Percentiles rank a stretch among this genome's conserved stretches.
phyloP scores from a whole-genome alignment of 2,329 filamentous ascomycete genomes.

The Mycosphaerella sp. region DNA sequence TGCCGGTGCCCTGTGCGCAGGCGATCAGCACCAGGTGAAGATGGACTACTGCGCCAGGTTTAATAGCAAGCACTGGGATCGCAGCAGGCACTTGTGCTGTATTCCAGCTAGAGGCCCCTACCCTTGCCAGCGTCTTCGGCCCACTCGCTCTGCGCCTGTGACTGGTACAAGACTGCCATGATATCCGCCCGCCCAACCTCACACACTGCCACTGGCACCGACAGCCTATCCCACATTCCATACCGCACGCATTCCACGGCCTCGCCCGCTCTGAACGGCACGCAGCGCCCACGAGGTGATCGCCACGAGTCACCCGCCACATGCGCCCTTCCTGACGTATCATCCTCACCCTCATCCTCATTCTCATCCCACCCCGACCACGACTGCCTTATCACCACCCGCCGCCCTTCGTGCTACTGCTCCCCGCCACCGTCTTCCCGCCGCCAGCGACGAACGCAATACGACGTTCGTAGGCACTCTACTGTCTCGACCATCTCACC shows the following conservation, averaged over 20 bases:
- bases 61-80: slow-evolving; percentile 6
- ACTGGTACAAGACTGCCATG: slow-evolving; percentile 20
- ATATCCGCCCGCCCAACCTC: slow-evolving; percentile 11
- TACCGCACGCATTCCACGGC: slow-evolving; percentile 17
- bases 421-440: neutral
- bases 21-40: slow-evolving; percentile 17
- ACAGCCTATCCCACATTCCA: slow-evolving; percentile 20
- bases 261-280: slow-evolving; percentile 6
- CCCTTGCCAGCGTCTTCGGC: slow-evolving; percentile 18
- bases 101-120: slow-evolving; percentile 1
- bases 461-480: neutral
- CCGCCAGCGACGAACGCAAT: neutral
- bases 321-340: slow-evolving; percentile 20
- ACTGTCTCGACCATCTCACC: slow-evolving; percentile 6
- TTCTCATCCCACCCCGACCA: neutral
- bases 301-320: slow-evolving; percentile 20
- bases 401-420: neutral
- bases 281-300: slow-evolving; percentile 13
- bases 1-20: slow-evolving; percentile 10
- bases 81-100: neutral
- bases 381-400: neutral
- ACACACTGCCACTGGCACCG: slow-evolving; percentile 5
- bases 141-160: slow-evolving; percentile 11
- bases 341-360: neutral
- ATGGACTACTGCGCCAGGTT: slow-evolving; percentile 11